A percentile compares a stretch with the other conserved stretches of the same genome.
phyloP scores from a whole-genome alignment of 306 rosid genomes.

The Gastrolobium bilobum region DNA sequence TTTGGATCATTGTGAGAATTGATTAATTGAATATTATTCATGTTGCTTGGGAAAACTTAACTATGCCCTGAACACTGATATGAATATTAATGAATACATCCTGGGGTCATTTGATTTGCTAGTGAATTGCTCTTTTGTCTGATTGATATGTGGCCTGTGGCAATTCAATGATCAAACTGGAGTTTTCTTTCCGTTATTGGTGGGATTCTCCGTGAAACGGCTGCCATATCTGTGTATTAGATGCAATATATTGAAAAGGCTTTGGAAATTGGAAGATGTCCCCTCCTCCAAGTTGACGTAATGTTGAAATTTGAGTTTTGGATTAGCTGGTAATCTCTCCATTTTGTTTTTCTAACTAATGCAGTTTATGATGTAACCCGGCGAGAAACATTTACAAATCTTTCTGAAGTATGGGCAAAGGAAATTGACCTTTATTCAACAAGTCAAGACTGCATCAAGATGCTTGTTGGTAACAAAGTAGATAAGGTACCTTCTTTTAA shows the following conservation, averaged over 20 bases:
- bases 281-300: constrained; percentile 25
- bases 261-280: constrained; percentile 34
- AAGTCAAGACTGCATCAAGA: constrained; percentile 96
- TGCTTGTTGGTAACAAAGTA: constrained; percentile 99
- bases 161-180: constrained; percentile 32
- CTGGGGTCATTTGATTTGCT: constrained; percentile 35
- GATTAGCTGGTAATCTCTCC: constrained; percentile 37
- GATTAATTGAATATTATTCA: constrained; percentile 28
- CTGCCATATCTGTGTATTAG: constrained; percentile 15
- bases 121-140: constrained; percentile 19
- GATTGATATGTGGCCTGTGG: background rate
- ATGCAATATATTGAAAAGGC: constrained; percentile 35
- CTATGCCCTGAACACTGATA: background rate
- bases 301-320: constrained; percentile 21
- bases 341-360: constrained; percentile 35
- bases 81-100: constrained; percentile 23
- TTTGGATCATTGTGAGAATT: constrained; percentile 13
- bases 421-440: constrained; percentile 95
- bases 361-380: constrained; percentile 96
- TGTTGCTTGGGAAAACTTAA: constrained; percentile 2
- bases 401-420: constrained; percentile 94
- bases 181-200: constrained; percentile 13
- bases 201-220: background rate
- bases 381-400: constrained; percentile 91
- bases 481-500: constrained; percentile 75